These are phyloP conservation scores for Wickerhamiella shivajii DNA, from an alignment of 805 yeast species.

Conservation along the genomic window DNA sequence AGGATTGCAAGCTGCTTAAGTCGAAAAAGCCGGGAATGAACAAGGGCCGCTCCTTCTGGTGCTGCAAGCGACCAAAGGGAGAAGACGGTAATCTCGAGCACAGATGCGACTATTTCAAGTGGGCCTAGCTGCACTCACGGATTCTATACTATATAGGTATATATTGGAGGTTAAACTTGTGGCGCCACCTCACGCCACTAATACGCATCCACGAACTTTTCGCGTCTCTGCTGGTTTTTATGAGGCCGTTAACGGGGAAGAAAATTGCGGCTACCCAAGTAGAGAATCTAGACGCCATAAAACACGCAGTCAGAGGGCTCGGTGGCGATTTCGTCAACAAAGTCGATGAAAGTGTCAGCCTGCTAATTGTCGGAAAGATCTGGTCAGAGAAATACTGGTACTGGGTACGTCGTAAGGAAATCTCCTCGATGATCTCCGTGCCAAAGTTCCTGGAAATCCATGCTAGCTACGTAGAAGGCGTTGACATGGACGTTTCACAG, in stretches of 20 bases:
- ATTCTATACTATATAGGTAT: neutral
- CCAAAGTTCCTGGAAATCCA: conserved; percentile 33
- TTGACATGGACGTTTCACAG: conserved; percentile 23
- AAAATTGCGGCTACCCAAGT: conserved; percentile 12
- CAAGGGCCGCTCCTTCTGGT: conserved; percentile 28
- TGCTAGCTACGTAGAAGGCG: conserved; percentile 40
- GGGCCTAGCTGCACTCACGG: conserved; percentile 21
- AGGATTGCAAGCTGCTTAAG: conserved; percentile 22
- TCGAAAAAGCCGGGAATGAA: conserved; percentile 25
- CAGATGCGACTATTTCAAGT: conserved; percentile 25
- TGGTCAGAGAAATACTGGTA: conserved; percentile 40
- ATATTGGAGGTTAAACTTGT: too few relatives aligned
- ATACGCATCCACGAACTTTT: neutral
- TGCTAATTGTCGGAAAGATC: conserved; percentile 38
- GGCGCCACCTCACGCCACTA: too few relatives aligned
- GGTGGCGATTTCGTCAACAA: conserved; percentile 15
- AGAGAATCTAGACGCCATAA: conserved; percentile 11
- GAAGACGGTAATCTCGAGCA: conserved; percentile 14
- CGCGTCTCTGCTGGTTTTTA: neutral
- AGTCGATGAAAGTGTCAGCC: conserved; percentile 15
- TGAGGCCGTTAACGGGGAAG: conserved; percentile 3
- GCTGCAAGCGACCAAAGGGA: conserved; percentile 23
- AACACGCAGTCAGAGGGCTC: conserved; percentile 11
- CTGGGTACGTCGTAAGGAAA: conserved; percentile 31
- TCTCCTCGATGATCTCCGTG: conserved; percentile 41